These are phyloP conservation scores for Teunomyces kruisii DNA, from an alignment of 805 yeast genomes.

Conservation along the genomic window DNA sequence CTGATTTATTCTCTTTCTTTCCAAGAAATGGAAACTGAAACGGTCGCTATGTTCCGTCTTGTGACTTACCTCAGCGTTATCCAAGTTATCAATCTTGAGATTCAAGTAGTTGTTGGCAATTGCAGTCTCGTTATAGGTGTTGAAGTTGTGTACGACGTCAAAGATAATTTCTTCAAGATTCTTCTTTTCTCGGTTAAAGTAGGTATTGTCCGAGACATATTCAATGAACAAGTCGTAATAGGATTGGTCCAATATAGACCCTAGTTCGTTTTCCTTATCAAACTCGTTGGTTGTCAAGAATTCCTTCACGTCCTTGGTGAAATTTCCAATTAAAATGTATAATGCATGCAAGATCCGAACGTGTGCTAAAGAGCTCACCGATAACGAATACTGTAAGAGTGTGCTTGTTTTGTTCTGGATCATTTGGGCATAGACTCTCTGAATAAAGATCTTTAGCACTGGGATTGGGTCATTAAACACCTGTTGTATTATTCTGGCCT, in stretches of 20 bases:
- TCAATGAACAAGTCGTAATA: conserved; percentile 72
- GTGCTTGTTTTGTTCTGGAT: conserved; percentile 56
- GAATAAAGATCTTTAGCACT: conserved; percentile 69
- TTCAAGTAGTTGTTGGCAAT: conserved; percentile 35
- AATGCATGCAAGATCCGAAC: conserved; percentile 71
- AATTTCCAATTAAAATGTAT: conserved; percentile 56
- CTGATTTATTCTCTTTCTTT: conserved; percentile 49
- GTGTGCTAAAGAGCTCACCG: conserved; percentile 66
- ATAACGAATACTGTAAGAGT: conserved; percentile 60
- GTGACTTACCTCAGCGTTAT: conserved; percentile 20
- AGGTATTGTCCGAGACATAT: conserved; percentile 62
- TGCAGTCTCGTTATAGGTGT: conserved; percentile 33
- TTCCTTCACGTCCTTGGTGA: conserved; percentile 64
- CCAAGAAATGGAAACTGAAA: conserved; percentile 33
- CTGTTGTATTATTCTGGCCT: conserved; percentile 67
- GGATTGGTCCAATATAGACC: conserved; percentile 62
- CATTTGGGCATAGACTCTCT: conserved; percentile 75
- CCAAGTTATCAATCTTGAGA: conserved; percentile 35
- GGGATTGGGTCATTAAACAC: conserved; percentile 71
- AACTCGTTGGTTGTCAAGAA: conserved; percentile 50
- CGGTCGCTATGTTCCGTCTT: conserved; percentile 19
- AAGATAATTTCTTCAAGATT: conserved; percentile 57
- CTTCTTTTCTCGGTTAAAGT: conserved; percentile 70
- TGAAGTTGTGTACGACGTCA: conserved; percentile 46
- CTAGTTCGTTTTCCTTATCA: conserved; percentile 47